Evolutionary conservation across 164 flowering plant species (phyloP).

Genomic region (Saururus chinensis): DNA sequence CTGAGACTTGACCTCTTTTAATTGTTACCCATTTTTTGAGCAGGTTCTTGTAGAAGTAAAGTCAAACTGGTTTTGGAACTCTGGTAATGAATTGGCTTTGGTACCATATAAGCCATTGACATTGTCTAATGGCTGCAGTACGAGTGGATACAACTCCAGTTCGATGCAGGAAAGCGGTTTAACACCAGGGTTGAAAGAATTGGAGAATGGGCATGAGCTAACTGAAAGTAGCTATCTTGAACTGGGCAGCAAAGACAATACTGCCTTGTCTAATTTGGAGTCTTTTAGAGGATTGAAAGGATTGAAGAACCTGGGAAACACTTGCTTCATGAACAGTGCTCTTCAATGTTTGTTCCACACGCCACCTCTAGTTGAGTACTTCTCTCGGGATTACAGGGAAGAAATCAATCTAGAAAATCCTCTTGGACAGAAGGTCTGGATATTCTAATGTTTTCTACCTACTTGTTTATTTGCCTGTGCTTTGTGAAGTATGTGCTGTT

Average conservation of each 20-base stretch:
- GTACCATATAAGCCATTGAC: conserved; percentile 68
- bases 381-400: conserved; percentile 65
- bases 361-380: conserved; percentile 71
- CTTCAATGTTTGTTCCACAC: conserved; percentile 96
- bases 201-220: conserved; percentile 35
- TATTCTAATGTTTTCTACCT: neutral
- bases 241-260: conserved; percentile 20
- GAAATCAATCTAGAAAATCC: conserved; percentile 89
- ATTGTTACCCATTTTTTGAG: conserved; percentile 1
- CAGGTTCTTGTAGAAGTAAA: conserved; percentile 85
- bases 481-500: too few relatives aligned
- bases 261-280: too few relatives aligned
- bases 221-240: conserved; percentile 15
- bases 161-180: conserved; percentile 26
- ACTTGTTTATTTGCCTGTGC: too few relatives aligned
- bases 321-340: too few relatives aligned
- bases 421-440: conserved; percentile 70
- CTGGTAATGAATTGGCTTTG: conserved; percentile 66
- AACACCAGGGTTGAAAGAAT: conserved; percentile 25
- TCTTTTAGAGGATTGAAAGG: conserved; percentile 92
- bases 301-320: conserved; percentile 89
- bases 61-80: conserved; percentile 26
- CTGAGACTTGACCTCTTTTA: too few relatives aligned
- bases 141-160: conserved; percentile 32
- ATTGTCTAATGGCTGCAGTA: conserved; percentile 56